A percentile compares a stretch with the other conserved stretches of the same genome.
Evolutionary conservation across 1,284 basidiomycete species (phyloP).

Genomic region (Leccinum solheimii): DNA sequence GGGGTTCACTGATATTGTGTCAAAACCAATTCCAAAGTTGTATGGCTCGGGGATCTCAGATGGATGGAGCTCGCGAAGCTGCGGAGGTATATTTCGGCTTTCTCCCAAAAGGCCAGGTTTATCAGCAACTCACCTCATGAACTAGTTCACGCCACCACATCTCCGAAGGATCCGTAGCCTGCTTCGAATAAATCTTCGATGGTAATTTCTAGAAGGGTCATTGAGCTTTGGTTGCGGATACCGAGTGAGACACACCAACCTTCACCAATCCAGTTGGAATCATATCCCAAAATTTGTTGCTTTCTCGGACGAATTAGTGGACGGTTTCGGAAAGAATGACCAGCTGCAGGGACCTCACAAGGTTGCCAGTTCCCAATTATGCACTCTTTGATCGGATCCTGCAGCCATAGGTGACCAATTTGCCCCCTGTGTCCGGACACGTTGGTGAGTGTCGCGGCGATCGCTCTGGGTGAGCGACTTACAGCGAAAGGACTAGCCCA

Average conservation of each 20-base stretch:
- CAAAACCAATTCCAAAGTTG: conserved; percentile 42
- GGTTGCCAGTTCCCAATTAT: conserved; percentile 44
- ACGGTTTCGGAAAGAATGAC: background rate
- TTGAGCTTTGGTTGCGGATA: conserved; percentile 7
- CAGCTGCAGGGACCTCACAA: conserved; percentile 38
- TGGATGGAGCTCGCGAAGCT: conserved; percentile 42
- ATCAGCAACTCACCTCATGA: conserved; percentile 42
- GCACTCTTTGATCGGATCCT: conserved; percentile 39
- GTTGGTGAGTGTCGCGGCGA: background rate
- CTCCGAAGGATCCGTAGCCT: conserved; percentile 30
- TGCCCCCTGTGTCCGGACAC: conserved; percentile 47
- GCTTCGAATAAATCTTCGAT: conserved; percentile 42
- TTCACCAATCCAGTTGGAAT: conserved; percentile 48
- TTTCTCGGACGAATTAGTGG: conserved; percentile 27
- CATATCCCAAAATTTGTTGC: conserved; percentile 50
- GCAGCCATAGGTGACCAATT: conserved; percentile 69
- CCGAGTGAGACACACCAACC: conserved; percentile 29
- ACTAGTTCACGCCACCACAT: conserved; percentile 56
- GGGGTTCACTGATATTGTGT: conserved; percentile 51
- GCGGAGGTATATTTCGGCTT: background rate
- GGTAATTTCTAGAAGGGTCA: conserved; percentile 42
- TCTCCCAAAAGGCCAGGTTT: background rate
- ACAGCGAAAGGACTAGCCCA: conserved; percentile 76
- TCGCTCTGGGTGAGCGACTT: conserved; percentile 25
- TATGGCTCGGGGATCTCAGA: conserved; percentile 39